Evolutionary conservation across 1,284 basidiomycete genomes (phyloP), one percentile per base, ranked within the genome.

Genomic region (Moesziomyces parantarcticus): DNA sequence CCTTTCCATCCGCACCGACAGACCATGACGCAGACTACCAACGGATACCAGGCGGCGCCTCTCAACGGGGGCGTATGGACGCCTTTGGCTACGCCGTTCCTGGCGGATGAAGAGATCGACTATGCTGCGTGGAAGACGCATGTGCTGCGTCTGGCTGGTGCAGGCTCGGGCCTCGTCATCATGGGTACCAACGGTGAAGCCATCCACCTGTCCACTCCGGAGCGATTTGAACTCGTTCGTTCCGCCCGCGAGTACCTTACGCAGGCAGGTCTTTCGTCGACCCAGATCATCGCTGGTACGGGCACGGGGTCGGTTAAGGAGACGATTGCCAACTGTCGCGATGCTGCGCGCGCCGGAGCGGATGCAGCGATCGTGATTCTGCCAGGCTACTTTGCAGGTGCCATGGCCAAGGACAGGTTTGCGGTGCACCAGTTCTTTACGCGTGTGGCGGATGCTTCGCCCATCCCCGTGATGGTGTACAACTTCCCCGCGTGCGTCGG

Each of bases 391-490:
- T 96, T 90, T 80, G 89, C 92, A 23, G 91, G 92, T 8, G 90
- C 88, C 6, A 86, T 94, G 73, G 86, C 86, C 44, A 87, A 86
- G 74, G 85, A 87, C 79, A 75, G 83, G 29, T 66, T 86, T 20
- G 92, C 93, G 0, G 86, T 95, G 76, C 92, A 91, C 85, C 87
- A 88, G 6, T 94, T 90, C 85, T 96, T 89, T 86, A 86, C 87
- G 36, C 91, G 92, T 73, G 89, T 94, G 25, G 86, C 91, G 18
- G 87, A 89, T 75, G 90, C 89, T 75, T 92, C 90, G 62, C 92
- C 92, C 3, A 89, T 96, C 63, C 93, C 93, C 5, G 89, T 95
- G 60, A 90, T 96, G 82, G 88, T 94, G 61, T 96, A 96, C 87
- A 96, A 95, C 83, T 95, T 93, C 86, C 92, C 94, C 46, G 86